Evolutionary conservation across 345 rosid species (phyloP), one percentile per base, ranked within the genome.

Genomic region (Eutrema heterophyllum): DNA sequence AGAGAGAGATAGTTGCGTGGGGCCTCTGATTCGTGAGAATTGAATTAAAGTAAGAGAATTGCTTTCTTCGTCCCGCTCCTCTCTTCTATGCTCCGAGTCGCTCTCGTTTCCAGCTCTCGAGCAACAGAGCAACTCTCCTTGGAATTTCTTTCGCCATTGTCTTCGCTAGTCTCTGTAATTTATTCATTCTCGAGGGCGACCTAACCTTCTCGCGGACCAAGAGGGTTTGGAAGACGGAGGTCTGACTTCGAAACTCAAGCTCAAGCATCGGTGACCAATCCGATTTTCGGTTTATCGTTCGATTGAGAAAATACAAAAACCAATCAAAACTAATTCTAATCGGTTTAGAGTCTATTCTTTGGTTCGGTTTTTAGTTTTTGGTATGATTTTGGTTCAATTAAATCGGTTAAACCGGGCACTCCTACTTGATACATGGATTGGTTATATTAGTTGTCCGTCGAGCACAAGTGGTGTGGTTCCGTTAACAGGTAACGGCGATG

Each of bases 401-500:
- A 38, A 30, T 16, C 30, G 56, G 27, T 24, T 24, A 0, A 56
- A 68, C 63, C 63, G 51, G 63, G 16, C 9, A 14, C 9, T 64
- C 43, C 12, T 16, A 46, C 16, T 6, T 35, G 27, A 35, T 15
- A 40, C 32, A 40, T 21, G 9, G 10, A 24, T 30, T 43, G 65
- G 35, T 16, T 45, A 4, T 41, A 33, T 59, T 35, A 12, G 40
- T 35, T 14, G 16, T 41, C 72, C 60, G 67, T 57, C 43, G 48
- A 11, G 68, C 51, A 73, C 10, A 16, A 53, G 10, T 58, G 39
- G 18, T 18, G 67, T 64, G 21, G 53, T 70, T 40, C 73, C 77
- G 48, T 58, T 71, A 41, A 49, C 71, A 64, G 14, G 52, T 36
- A 53, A 76, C 79, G 74, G 45, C 66, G 70, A 89, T 87, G 91